These are phyloP conservation scores for Rosa hybrid DNA, from an alignment of 331 rosid species.

Conservation along the genomic window DNA sequence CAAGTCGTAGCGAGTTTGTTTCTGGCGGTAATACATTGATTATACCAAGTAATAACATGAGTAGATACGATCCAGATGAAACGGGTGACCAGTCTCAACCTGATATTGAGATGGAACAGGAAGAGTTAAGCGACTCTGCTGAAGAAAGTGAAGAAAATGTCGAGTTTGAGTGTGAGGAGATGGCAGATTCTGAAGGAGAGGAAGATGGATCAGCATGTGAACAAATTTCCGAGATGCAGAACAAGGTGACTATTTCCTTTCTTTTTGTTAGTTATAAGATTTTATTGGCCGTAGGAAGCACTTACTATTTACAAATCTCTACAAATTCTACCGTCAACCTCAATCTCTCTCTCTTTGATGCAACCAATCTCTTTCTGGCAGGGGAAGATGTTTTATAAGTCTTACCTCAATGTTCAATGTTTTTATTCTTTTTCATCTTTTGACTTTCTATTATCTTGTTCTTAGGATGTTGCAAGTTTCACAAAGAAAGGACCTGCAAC, in stretches of 20 bases:
- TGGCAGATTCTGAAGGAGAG: slow-evolving; percentile 97
- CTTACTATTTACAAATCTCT: neutral
- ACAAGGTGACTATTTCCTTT: slow-evolving; percentile 46
- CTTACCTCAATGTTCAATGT: neutral
- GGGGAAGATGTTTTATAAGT: neutral
- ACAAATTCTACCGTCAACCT: neutral
- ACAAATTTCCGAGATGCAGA: slow-evolving; percentile 42
- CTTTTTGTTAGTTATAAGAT: neutral
- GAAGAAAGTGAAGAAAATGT: slow-evolving; percentile 93
- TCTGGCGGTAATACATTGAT: slow-evolving; percentile 38
- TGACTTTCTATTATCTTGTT: slow-evolving; percentile 26
- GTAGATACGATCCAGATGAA: slow-evolving; percentile 50
- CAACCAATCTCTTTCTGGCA: neutral
- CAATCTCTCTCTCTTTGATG: neutral
- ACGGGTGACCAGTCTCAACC: slow-evolving; percentile 73
- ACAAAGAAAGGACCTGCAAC: slow-evolving; percentile 33
- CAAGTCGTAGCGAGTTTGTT: slow-evolving; percentile 35
- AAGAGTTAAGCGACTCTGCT: slow-evolving; percentile 89
- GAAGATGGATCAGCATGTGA: slow-evolving; percentile 64
- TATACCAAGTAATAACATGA: slow-evolving; percentile 39
- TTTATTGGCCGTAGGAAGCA: neutral
- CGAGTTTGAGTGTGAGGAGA: slow-evolving; percentile 95
- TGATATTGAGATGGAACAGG: slow-evolving; percentile 93
- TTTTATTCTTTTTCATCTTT: neutral
- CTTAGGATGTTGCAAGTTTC: slow-evolving; percentile 45